Evolutionary conservation across 2,329 filamentous ascomycete species (phyloP).

Genomic region (Colletotrichum euphorbiae): DNA sequence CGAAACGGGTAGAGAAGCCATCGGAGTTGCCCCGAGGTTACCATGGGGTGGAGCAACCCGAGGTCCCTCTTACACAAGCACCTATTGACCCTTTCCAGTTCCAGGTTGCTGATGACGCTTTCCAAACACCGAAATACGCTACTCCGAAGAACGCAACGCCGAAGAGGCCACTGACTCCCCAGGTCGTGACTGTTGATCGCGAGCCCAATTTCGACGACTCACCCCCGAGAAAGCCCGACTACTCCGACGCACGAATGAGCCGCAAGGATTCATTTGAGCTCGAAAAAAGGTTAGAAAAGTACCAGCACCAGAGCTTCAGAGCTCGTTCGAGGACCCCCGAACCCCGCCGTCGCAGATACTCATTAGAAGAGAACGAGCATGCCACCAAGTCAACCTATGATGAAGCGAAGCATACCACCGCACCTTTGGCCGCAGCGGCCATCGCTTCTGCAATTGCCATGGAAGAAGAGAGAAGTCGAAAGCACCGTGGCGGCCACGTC

Average conservation of each 20-base stretch:
- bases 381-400: conserved; percentile 59
- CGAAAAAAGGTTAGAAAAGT: conserved; percentile 49
- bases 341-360: conserved; percentile 37
- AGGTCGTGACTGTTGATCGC: conserved; percentile 64
- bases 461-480: conserved; percentile 52
- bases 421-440: conserved; percentile 59
- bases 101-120: conserved; percentile 65
- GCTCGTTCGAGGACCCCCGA: conserved; percentile 43
- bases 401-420: conserved; percentile 60
- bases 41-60: conserved; percentile 39
- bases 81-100: conserved; percentile 69
- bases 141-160: conserved; percentile 49
- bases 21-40: conserved; percentile 36
- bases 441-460: conserved; percentile 60
- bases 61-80: conserved; percentile 44
- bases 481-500: conserved; percentile 48
- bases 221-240: conserved; percentile 45
- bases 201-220: conserved; percentile 62
- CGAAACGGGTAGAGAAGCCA: conserved; percentile 45
- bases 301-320: conserved; percentile 40
- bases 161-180: conserved; percentile 59
- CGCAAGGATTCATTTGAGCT: conserved; percentile 64
- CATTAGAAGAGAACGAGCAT: conserved; percentile 54
- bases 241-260: conserved; percentile 54
- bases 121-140: conserved; percentile 54